These are phyloP conservation scores for Tulasnella sp. DNA, from an alignment of 768 basidiomycete species.

Conservation along the genomic window DNA sequence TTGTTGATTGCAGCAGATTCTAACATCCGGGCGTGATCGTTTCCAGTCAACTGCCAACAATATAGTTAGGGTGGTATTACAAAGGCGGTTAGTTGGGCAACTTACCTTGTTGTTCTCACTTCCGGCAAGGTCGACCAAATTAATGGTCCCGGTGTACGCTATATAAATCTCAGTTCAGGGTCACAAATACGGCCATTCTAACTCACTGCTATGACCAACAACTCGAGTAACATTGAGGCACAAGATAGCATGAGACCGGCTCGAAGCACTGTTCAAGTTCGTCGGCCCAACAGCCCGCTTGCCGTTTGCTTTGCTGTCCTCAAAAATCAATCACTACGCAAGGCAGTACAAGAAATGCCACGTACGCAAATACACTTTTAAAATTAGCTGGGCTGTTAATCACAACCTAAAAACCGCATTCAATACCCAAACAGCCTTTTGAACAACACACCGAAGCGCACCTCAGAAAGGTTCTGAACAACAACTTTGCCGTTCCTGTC, in stretches of 20 bases:
- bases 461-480: conserved; percentile 38
- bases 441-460: too few relatives aligned
- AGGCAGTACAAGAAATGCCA: not conserved
- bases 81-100: not conserved
- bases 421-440: too few relatives aligned
- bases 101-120: conserved; percentile 78
- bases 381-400: not conserved
- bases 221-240: conserved; percentile 54
- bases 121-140: conserved; percentile 80
- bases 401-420: too few relatives aligned
- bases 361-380: not conserved
- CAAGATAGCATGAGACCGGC: conserved; percentile 79
- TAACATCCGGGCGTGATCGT: conserved; percentile 74
- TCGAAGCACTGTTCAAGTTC: conserved; percentile 70
- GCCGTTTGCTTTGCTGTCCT: conserved; percentile 19
- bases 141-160: conserved; percentile 67
- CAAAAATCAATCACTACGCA: not conserved
- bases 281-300: conserved; percentile 83
- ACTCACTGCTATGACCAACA: conserved; percentile 19
- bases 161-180: not conserved
- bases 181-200: conserved; percentile 1
- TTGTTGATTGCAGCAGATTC: conserved; percentile 87
- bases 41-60: conserved; percentile 46
- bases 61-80: not conserved
- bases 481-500: conserved; percentile 41